Base-by-base conservation (phyloP, 1,284 basidiomycete genomes). In the Sporisorium sorghi region DNA sequence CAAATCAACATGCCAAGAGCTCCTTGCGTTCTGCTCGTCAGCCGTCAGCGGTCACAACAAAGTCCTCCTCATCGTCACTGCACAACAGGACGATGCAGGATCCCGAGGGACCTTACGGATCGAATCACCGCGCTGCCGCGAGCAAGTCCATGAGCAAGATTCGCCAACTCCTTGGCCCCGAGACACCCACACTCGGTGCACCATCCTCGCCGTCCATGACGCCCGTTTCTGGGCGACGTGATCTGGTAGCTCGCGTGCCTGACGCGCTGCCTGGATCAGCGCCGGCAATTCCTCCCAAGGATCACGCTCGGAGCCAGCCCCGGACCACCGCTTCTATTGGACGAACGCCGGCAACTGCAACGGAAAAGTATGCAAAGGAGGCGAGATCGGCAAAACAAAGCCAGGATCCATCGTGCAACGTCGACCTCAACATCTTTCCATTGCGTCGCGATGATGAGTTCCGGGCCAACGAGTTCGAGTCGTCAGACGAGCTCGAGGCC, bases 401-500 rank as follows among this genome's bases (percentile, higher is more conserved):
- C 23, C 12, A 50, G 6, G 60, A 68, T 26, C 28, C 10, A 23
- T 24, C 39, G 19, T 49, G 39, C 19, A 51, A 39, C 8, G 19
- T 73, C 28, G 71, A 68, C 23, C 48, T 43, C 21, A 48, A 53
- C 37, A 48, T 59, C 46, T 73, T 73, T 21, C 71, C 71, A 3
- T 24, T 68, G 39, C 61, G 71, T 33, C 60, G 52, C 32, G 71
- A 73, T 32, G 62, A 73, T 43, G 61, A 73, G 58, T 73, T 73
- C 47, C 28, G 57, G 1, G 49, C 42, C 21, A 64, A 71, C 39
- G 65, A 73, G 23, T 73, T 69, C 39, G 71, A 73, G 35, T 59
- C 52, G 44, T 54, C 70, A 11, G 70, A 73, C n/a, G 60, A 63
- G 8, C n/a, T 40, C 3, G 60, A 58, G 48, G 21, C 28, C 2